phyloP scores from a whole-genome alignment of 2,329 filamentous ascomycete genomes.

The Colletotrichum gloeosporioides region DNA sequence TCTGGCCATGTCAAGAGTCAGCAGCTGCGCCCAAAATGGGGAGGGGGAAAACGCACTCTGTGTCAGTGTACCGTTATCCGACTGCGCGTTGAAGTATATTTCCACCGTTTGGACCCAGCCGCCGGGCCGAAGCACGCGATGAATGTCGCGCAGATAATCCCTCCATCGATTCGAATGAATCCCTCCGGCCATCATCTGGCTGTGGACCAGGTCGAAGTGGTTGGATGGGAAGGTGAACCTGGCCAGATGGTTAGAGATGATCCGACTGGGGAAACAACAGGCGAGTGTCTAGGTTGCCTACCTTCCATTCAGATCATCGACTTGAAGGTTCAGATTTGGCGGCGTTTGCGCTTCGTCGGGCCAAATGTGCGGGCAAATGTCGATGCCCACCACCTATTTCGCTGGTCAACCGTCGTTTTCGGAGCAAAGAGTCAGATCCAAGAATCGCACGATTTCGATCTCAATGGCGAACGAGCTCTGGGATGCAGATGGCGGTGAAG shows the following conservation, averaged over 20 bases:
- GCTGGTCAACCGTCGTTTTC: slow-evolving; percentile 13
- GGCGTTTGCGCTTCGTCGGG: slow-evolving; percentile 63
- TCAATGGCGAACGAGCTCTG: not conserved
- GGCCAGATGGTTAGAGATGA: slow-evolving; percentile 4
- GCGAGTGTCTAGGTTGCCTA: slow-evolving; percentile 28
- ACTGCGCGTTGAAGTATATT: slow-evolving; percentile 84
- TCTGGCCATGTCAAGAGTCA: slow-evolving; percentile 39
- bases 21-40: slow-evolving; percentile 4
- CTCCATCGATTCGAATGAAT: slow-evolving; percentile 77
- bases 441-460: not conserved
- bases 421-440: not conserved
- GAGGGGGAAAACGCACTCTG: slow-evolving; percentile 48
- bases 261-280: not conserved
- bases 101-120: slow-evolving; percentile 93
- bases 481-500: not conserved
- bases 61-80: slow-evolving; percentile 79
- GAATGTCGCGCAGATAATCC: slow-evolving; percentile 78
- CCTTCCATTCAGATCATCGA: slow-evolving; percentile 75
- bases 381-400: slow-evolving; percentile 71
- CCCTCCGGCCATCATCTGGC: slow-evolving; percentile 72
- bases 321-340: slow-evolving; percentile 72
- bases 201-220: slow-evolving; percentile 85
- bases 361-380: slow-evolving; percentile 73
- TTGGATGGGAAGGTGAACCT: slow-evolving; percentile 72
- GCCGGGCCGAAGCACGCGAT: slow-evolving; percentile 71